phyloP scores from a whole-genome alignment of 116 monocot species.

The Trichopus zeylanicus region DNA sequence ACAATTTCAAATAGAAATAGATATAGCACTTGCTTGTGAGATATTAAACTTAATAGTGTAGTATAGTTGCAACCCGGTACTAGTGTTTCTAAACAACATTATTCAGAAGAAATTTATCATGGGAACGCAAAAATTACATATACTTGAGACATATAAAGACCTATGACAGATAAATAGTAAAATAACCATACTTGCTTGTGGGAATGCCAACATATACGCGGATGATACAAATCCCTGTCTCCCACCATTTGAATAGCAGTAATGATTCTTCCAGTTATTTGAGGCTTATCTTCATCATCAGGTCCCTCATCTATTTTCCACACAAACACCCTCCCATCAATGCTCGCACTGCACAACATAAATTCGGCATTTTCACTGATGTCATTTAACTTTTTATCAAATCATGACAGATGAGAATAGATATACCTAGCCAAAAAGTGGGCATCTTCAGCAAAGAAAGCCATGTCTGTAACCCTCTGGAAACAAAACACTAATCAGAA shows the following conservation, averaged over 20 bases:
- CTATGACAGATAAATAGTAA: background rate
- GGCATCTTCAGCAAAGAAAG: conserved; percentile 99
- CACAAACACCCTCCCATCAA: conserved; percentile 81
- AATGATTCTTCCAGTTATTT: conserved; percentile 80
- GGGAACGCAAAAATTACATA: background rate
- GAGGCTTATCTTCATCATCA: conserved; percentile 81
- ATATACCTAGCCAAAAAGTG: conserved; percentile 87
- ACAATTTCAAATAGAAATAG: no score
- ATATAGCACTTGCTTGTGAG: no score
- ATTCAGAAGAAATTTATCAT: background rate
- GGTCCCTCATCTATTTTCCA: conserved; percentile 96
- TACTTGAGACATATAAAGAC: background rate
- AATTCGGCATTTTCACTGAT: background rate
- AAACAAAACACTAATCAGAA: background rate
- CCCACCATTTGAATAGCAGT: conserved; percentile 77
- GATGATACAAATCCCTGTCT: conserved; percentile 61
- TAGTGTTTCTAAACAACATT: no score
- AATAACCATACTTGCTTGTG: conserved; percentile 78
- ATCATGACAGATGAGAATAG: background rate
- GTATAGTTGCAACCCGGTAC: no score
- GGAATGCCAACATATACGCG: conserved; percentile 91
- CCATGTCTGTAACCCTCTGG: conserved; percentile 97
- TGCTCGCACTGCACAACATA: conserved; percentile 76
- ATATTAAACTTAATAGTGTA: no score
- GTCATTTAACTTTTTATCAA: background rate